These are phyloP conservation scores for Narthecium ossifragum DNA, from an alignment of 106 monocot genomes.

Conservation along the genomic window DNA sequence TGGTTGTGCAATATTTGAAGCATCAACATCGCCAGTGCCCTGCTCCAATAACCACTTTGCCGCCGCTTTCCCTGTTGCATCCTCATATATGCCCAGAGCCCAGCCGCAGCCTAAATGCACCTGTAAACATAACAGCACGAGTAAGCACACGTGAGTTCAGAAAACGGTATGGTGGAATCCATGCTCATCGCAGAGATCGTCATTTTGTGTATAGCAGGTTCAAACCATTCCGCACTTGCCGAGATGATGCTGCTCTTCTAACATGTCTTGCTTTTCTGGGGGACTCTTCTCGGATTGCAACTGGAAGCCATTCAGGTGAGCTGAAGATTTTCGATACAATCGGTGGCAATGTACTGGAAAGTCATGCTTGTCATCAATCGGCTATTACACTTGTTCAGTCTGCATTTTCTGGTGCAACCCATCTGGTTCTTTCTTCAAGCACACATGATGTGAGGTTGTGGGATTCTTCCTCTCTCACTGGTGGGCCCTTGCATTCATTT, in stretches of 20 bases:
- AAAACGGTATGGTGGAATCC: slow-evolving; percentile 66
- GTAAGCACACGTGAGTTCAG: slow-evolving; percentile 58
- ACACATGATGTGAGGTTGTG: slow-evolving; percentile 70
- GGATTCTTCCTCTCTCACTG: slow-evolving; percentile 65
- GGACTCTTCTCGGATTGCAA: slow-evolving; percentile 55
- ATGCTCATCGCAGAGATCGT: slow-evolving; percentile 68
- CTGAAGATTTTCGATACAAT: slow-evolving; percentile 78
- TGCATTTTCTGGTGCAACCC: slow-evolving; percentile 36
- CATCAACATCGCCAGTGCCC: slow-evolving; percentile 97
- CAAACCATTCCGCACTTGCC: slow-evolving; percentile 76
- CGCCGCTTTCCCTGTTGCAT: slow-evolving; percentile 91
- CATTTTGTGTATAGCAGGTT: slow-evolving; percentile 96
- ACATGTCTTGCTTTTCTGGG: slow-evolving; percentile 84
- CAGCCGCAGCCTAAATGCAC: slow-evolving; percentile 74
- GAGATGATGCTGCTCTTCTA: slow-evolving; percentile 74
- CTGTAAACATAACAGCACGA: slow-evolving; percentile 78
- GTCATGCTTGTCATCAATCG: slow-evolving; percentile 57
- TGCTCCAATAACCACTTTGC: slow-evolving; percentile 91
- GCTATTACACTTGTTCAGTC: slow-evolving; percentile 60
- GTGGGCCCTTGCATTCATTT: slow-evolving; percentile 82
- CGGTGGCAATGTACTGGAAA: slow-evolving; percentile 63
- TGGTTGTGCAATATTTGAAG: slow-evolving; percentile 96
- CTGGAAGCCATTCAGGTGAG: slow-evolving; percentile 81
- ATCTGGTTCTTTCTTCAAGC: slow-evolving; percentile 72
- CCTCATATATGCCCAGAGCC: slow-evolving; percentile 95